A percentile compares a stretch with the other conserved stretches of the same genome.
Evolutionary conservation across 2,329 filamentous ascomycete genomes (phyloP).

Genomic region (Dactylellina drechsleri): DNA sequence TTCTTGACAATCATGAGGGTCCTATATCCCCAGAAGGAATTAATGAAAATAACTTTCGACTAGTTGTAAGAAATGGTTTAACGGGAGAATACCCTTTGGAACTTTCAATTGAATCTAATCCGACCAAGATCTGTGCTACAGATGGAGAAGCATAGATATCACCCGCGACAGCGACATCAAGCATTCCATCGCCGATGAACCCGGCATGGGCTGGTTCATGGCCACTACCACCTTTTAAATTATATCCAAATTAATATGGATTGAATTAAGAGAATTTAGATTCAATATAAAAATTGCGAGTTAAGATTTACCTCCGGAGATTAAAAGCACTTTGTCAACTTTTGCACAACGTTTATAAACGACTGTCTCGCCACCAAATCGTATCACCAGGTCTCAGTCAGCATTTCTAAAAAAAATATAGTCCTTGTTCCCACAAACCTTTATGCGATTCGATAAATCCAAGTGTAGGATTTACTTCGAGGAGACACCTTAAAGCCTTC

Average conservation of each 20-base stretch:
- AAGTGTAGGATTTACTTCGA: slow-evolving; percentile 37
- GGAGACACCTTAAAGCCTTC: slow-evolving; percentile 39
- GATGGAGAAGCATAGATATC: slow-evolving; percentile 86
- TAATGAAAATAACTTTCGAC: not conserved
- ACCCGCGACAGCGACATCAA: slow-evolving; percentile 85
- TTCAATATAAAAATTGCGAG: too few relatives aligned
- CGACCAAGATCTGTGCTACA: slow-evolving; percentile 76
- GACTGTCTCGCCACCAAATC: slow-evolving; percentile 7
- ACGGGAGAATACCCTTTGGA: slow-evolving; percentile 20
- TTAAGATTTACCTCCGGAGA: slow-evolving; percentile 39
- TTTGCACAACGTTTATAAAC: slow-evolving; percentile 36
- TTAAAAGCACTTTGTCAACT: slow-evolving; percentile 35
- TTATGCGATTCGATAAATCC: slow-evolving; percentile 47
- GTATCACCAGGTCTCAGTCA: not conserved
- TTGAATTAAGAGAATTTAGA: not conserved
- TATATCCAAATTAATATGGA: not conserved
- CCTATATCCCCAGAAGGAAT: slow-evolving; percentile 65
- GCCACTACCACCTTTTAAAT: slow-evolving; percentile 75
- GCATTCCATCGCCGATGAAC: slow-evolving; percentile 83
- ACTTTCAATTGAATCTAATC: slow-evolving; percentile 32
- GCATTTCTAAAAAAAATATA: not conserved
- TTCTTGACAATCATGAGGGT: slow-evolving; percentile 93
- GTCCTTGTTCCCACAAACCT: slow-evolving; percentile 6
- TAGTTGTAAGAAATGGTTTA: not conserved
- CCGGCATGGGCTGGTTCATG: slow-evolving; percentile 77